A percentile compares a stretch with the other conserved stretches of the same genome.
These are phyloP conservation scores for Aspergillus calidoustus DNA, from an alignment of 2,329 filamentous ascomycete genomes.

Conservation along the genomic window DNA sequence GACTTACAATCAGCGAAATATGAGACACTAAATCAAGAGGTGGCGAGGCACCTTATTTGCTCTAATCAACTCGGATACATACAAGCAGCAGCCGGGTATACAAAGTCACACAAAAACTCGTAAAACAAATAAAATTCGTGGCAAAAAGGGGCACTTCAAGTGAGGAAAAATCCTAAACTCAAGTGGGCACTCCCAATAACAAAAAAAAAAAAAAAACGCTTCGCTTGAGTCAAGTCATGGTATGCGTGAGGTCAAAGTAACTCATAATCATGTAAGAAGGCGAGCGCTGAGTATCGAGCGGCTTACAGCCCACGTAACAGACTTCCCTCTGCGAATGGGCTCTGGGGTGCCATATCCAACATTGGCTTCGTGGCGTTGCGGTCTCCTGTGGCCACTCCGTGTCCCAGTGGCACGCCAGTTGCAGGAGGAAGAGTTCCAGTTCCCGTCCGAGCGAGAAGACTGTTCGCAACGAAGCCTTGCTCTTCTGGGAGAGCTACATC, in stretches of 20 bases:
- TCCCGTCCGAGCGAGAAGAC: conserved; percentile 40
- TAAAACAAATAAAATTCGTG: not conserved
- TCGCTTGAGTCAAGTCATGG: not conserved
- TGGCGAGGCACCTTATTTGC: not conserved
- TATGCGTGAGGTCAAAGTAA: not conserved
- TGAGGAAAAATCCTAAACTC: not conserved
- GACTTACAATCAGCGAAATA: not conserved
- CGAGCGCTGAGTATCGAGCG: not conserved
- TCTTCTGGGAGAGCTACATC: conserved; percentile 4
- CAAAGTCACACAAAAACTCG: not conserved
- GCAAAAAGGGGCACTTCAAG: not conserved
- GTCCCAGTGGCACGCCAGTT: conserved; percentile 34
- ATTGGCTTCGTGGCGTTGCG: conserved; percentile 46
- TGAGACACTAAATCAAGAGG: not conserved
- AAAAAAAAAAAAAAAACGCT: not conserved
- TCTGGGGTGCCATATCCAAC: conserved; percentile 47
- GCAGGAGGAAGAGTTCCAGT: conserved; percentile 22
- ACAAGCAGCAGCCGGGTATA: not conserved
- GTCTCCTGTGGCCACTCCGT: conserved; percentile 47
- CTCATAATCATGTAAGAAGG: not conserved
- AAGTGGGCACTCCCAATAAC: not conserved
- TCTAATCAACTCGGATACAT: not conserved
- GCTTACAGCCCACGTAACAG: conserved; percentile 41
- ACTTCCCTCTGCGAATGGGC: conserved; percentile 52
- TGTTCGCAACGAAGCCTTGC: conserved; percentile 40